Base-by-base conservation (phyloP, 179 eudicot species). In the Camellia oleifera region DNA sequence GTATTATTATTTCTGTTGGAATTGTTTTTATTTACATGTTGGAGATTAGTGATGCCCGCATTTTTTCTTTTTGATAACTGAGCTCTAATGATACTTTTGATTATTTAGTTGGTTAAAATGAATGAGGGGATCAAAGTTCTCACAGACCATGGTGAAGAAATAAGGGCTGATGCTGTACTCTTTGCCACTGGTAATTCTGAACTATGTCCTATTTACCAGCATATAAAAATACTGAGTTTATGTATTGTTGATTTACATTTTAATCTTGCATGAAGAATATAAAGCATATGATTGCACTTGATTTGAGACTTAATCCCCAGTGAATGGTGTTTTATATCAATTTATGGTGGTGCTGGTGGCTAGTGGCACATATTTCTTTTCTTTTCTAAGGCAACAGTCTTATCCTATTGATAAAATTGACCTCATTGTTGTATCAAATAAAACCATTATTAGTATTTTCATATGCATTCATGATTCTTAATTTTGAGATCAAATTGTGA, bases 91-190 rank as follows among this genome's bases (percentile, higher is more conserved):
- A 68, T 70, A 58, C 15, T 74, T 46, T 46, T 69, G 32, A 14
- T 69, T 45, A 17, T 85, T 67, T 88, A 94, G 99, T 82, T 97
- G 70, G 90, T 84, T 69, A 94, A 90, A 87, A 91, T 94, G 42
- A 95, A 87, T 40, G 81, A 87, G 44, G 99, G 98, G 56, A 85
- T 97, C 76, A 92, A 89, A 89, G 99, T 88, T 82, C 78, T 77
- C 40, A 94, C 98, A 45, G 95, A 90, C 86, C 97, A 93, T 65
- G 99, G 99, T 83, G 97, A 92, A 89, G 99, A 91, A 82, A 75
- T 97, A 76, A 82, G 83, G 80, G 98, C 95, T 44, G 99, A 97
- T 90, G 98, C 83, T 80, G 98, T 97, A 7, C 94, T 97, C 81
- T 92, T 97, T 85, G 98, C 98, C 67, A 97, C 99, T 18, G 98